Base-by-base conservation (phyloP, 2,329 filamentous ascomycete genomes). In the Pseudocercospora fuligena region DNA sequence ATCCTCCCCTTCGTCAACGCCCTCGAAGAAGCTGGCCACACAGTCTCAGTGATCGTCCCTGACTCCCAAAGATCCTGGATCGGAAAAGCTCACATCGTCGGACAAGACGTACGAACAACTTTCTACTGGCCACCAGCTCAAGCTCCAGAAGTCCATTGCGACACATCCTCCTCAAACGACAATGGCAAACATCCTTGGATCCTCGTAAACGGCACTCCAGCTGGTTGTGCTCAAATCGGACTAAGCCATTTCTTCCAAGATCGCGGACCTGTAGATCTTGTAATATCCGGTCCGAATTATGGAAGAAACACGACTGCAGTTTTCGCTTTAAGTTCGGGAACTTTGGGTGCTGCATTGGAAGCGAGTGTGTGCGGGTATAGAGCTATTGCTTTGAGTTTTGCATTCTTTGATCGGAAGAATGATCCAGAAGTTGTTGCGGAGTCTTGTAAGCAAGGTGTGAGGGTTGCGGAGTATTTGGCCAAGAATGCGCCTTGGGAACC, bases 61-160 rank as follows among this genome's bases (percentile, higher is more conserved):
- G 88, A 97, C 78, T 90, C 90, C 6, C 95, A 99, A 81, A 89
- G 94, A 69, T 97, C 93, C 64, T 99, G 95, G 95, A 98, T 99
- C 75, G 94, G 94, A 74, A 99, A 99, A 84, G 95, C 95, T 2
- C 95, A 98, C 80, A 92, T 98, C 76, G 93, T 98, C 74, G 94
- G 94, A 64, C 78, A 87, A 70, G 87, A 89, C 61, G 88, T 92
- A 69, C 91, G 91, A 63, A 89, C 88, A 16, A 88, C 85, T 53
- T 89, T 92, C 77, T 80, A 84, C 58, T 89, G 27, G 85, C 89
- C 46, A 78, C 84, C 57, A 73, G 79, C 59, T 16, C 63, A 63
- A 25, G 73, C 63, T 6, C 76, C 76, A 4, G 67, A 70, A 16
- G 64, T 66, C 9, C 75, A 77, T 60, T 43, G 40, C 16, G 68